A percentile compares a stretch with the other conserved stretches of the same genome.
phyloP scores from a whole-genome alignment of 2,329 filamentous ascomycete genomes.

The Fusarium illudens region DNA sequence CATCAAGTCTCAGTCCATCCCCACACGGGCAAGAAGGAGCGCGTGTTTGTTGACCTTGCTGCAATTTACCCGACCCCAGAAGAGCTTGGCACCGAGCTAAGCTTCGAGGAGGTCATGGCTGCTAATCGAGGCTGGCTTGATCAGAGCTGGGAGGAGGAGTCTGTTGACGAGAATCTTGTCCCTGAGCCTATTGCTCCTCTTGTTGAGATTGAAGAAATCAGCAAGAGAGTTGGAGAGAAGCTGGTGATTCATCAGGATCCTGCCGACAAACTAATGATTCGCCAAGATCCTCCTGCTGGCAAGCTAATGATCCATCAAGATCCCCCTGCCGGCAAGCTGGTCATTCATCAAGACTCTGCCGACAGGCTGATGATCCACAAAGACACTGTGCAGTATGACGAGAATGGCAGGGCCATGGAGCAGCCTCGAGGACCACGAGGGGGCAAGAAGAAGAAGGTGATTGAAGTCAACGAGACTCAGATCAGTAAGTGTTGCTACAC shows the following conservation, averaged over 20 bases:
- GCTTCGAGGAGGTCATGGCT: constrained; percentile 92
- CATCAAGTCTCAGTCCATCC: constrained; percentile 85
- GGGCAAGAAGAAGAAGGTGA: constrained; percentile 76
- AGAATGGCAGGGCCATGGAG: constrained; percentile 64
- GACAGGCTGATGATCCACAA: constrained; percentile 40
- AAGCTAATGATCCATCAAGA: constrained; percentile 40
- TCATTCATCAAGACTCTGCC: constrained; percentile 32
- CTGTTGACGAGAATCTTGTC: constrained; percentile 46
- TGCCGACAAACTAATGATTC: constrained; percentile 31
- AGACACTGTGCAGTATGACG: constrained; percentile 58
- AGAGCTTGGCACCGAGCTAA: constrained; percentile 77
- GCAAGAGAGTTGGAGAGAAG: constrained; percentile 38
- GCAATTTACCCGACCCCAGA: constrained; percentile 83
- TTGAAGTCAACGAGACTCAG: constrained; percentile 90
- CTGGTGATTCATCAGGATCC: constrained; percentile 41
- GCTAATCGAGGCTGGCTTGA: constrained; percentile 75
- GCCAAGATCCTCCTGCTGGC: constrained; percentile 31
- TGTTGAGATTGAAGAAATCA: constrained; percentile 46
- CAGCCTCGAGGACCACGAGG: constrained; percentile 56
- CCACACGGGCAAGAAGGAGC: constrained; percentile 82
- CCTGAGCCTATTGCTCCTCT: constrained; percentile 40
- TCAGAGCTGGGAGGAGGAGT: constrained; percentile 62
- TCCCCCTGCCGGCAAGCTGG: constrained; percentile 32
- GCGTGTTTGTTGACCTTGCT: constrained; percentile 86
- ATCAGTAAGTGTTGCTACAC: constrained; percentile 70